These are phyloP conservation scores for Termitomyces sp. DNA, from an alignment of 768 basidiomycete species.

Conservation along the genomic window DNA sequence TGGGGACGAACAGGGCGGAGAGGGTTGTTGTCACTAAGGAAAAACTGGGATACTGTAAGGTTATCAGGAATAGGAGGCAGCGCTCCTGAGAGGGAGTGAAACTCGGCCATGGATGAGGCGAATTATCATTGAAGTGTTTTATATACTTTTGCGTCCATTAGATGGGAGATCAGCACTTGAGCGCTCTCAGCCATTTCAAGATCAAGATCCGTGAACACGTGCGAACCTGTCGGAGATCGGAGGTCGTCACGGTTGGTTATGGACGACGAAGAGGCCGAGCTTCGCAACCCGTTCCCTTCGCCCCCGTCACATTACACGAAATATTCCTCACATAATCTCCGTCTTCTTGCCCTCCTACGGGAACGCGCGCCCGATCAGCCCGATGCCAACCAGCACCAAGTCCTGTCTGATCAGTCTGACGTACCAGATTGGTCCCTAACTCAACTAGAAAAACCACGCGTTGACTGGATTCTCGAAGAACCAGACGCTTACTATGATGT, in stretches of 20 bases:
- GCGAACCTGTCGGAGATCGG: neutral
- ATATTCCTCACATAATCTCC: constrained; percentile 71
- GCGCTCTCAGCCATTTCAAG: neutral
- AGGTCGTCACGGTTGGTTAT: constrained; percentile 22
- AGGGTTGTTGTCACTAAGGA: constrained; percentile 41
- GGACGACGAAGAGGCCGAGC: constrained; percentile 72
- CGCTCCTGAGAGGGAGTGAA: constrained; percentile 21
- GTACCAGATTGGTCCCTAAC: constrained; percentile 73
- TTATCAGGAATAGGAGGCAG: constrained; percentile 53
- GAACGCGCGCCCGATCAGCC: constrained; percentile 43
- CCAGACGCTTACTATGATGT: constrained; percentile 67
- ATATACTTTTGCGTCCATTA: neutral
- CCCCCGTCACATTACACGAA: constrained; percentile 81
- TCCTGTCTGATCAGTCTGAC: constrained; percentile 65
- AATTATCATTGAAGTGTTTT: neutral
- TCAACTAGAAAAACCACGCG: constrained; percentile 79
- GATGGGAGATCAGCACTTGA: neutral
- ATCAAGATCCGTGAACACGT: neutral
- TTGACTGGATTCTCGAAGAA: constrained; percentile 89
- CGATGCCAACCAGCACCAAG: constrained; percentile 50
- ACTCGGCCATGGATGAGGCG: constrained; percentile 24
- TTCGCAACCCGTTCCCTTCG: constrained; percentile 85
- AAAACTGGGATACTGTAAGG: constrained; percentile 62
- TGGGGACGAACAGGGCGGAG: constrained; percentile 39
- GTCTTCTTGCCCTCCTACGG: constrained; percentile 56